These are phyloP conservation scores for Pseudotulostoma volvatum DNA, from an alignment of 495 filamentous ascomycete species.

Conservation along the genomic window DNA sequence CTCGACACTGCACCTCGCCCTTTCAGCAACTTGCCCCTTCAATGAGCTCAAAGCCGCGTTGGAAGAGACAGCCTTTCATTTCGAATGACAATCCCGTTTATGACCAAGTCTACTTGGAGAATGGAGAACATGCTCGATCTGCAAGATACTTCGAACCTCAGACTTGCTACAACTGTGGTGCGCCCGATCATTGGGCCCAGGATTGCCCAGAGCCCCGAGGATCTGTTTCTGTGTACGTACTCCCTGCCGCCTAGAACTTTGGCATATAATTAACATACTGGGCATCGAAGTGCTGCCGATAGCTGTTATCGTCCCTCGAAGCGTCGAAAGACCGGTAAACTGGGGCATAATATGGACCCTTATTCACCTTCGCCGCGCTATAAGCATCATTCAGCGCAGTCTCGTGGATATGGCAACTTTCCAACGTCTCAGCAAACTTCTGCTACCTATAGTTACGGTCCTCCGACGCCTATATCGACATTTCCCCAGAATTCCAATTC, in stretches of 20 bases:
- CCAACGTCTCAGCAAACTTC: neutral
- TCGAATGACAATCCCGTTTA: neutral
- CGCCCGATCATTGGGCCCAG: slow-evolving; percentile 24
- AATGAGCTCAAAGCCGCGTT: slow-evolving; percentile 4
- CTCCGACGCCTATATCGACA: neutral
- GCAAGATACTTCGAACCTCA: slow-evolving; percentile 8
- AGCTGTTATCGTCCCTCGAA: slow-evolving; percentile 10
- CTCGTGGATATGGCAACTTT: neutral
- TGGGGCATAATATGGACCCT: slow-evolving; percentile 24
- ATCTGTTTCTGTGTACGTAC: slow-evolving; percentile 42
- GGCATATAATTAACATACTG: too few species aligned
- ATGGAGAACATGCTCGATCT: neutral
- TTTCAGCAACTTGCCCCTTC: slow-evolving; percentile 2
- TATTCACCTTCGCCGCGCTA: slow-evolving; percentile 15
- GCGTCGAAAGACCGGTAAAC: slow-evolving; percentile 19
- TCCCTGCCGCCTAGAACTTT: neutral
- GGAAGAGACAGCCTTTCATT: neutral
- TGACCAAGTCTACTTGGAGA: neutral
- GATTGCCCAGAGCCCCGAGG: slow-evolving; percentile 30
- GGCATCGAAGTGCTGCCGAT: slow-evolving; percentile 3
- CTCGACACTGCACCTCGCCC: neutral
- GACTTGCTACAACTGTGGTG: slow-evolving; percentile 30
- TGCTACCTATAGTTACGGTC: too few species aligned
- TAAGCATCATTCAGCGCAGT: slow-evolving; percentile 2
- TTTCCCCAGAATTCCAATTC: neutral